phyloP scores from a whole-genome alignment of 2,329 filamentous ascomycete genomes.

The Huntiella omanensis region DNA sequence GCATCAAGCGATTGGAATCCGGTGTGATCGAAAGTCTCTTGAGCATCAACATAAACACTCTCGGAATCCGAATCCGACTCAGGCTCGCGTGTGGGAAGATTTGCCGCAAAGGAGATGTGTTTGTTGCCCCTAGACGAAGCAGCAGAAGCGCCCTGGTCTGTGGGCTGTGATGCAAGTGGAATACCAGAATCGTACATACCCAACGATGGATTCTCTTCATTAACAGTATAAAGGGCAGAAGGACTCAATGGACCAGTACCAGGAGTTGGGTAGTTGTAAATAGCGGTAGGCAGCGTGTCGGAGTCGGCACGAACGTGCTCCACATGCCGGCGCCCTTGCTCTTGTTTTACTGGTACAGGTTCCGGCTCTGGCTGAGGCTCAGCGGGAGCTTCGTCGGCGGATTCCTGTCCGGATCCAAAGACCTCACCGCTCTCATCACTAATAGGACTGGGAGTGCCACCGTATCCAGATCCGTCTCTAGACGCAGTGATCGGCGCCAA shows the following conservation, averaged over 20 bases:
- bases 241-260: too few relatives aligned
- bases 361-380: neutral
- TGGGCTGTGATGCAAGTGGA: too few relatives aligned
- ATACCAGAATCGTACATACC: too few relatives aligned
- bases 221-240: too few relatives aligned
- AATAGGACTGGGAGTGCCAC: slow-evolving; percentile 9
- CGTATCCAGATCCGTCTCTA: slow-evolving; percentile 44
- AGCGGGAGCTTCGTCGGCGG: slow-evolving; percentile 2
- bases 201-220: too few relatives aligned
- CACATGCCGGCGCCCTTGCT: too few relatives aligned
- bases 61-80: slow-evolving; percentile 25
- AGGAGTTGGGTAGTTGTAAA: too few relatives aligned
- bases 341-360: too few relatives aligned
- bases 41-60: slow-evolving; percentile 58
- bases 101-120: slow-evolving; percentile 19
- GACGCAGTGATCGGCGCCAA: slow-evolving; percentile 53
- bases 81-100: slow-evolving; percentile 17
- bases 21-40: slow-evolving; percentile 52
- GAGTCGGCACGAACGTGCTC: too few relatives aligned
- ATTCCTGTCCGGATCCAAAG: slow-evolving; percentile 6
- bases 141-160: too few relatives aligned
- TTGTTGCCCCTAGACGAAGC: too few relatives aligned
- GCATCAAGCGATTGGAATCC: slow-evolving; percentile 59
- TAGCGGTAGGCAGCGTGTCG: too few relatives aligned
- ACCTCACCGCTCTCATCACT: slow-evolving; percentile 19